A percentile compares a stretch with the other conserved stretches of the same genome.
phyloP scores from a whole-genome alignment of 768 basidiomycete genomes.

The Cantharellus anzutake region DNA sequence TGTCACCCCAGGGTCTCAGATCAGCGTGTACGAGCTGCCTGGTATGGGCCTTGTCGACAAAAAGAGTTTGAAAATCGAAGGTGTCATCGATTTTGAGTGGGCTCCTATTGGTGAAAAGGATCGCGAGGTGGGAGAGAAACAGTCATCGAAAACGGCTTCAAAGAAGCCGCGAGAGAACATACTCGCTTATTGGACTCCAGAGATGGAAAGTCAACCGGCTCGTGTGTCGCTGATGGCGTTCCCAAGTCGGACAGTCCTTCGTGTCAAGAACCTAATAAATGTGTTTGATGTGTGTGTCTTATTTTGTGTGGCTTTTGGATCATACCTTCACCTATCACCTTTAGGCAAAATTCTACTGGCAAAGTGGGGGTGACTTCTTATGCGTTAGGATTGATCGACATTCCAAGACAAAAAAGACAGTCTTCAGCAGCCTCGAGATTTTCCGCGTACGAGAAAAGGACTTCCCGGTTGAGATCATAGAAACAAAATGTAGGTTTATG shows the following conservation, averaged over 20 bases:
- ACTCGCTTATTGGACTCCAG: conserved; percentile 95
- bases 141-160: conserved; percentile 22
- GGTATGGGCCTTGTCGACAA: conserved; percentile 87
- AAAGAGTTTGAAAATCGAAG: conserved; percentile 93
- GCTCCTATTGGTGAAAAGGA: conserved; percentile 86
- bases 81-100: conserved; percentile 98
- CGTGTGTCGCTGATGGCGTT: conserved; percentile 85
- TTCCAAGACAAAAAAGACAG: conserved; percentile 96
- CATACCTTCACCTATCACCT: not conserved
- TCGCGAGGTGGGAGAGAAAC: conserved; percentile 40
- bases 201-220: conserved; percentile 90
- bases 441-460: conserved; percentile 96
- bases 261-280: conserved; percentile 95
- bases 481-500: conserved; percentile 60
- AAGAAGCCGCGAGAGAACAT: conserved; percentile 75
- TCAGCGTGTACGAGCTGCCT: conserved; percentile 91
- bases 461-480: conserved; percentile 91
- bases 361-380: conserved; percentile 94
- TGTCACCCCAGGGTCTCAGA: conserved; percentile 76
- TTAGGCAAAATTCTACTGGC: conserved; percentile 96
- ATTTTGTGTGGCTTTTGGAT: not conserved
- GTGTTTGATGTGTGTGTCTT: conserved; percentile 65
- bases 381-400: conserved; percentile 99
- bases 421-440: conserved; percentile 94
- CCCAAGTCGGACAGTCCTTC: conserved; percentile 62